Conservation (phyloP, 331 rosid genomes). For the Stylosanthes scabra region DNA sequence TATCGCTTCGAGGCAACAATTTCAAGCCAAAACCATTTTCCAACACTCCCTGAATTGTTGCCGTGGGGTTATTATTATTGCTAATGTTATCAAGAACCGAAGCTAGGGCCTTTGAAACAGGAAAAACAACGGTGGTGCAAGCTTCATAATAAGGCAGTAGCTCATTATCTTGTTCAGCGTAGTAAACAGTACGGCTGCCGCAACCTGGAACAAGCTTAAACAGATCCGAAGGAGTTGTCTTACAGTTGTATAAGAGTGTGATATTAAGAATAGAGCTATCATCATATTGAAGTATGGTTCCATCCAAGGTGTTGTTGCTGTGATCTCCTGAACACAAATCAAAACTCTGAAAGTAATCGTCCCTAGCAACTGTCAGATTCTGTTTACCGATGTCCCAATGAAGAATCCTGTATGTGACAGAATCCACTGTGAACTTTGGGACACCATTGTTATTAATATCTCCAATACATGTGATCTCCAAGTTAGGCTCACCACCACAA, state of each 20-base stretch:
- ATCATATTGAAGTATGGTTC: conserved; percentile 8
- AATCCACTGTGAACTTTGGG: conserved; percentile 18
- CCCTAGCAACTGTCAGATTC: conserved; percentile 52
- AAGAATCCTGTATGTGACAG: conserved; percentile 40
- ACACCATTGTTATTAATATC: fast-evolving
- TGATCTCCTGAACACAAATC: not conserved
- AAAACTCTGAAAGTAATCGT: conserved; percentile 32
- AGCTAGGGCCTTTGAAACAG: not conserved
- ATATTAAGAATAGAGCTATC: not conserved
- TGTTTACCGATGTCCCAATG: fast-evolving
- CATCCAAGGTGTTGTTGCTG: conserved; percentile 6
- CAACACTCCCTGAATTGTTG: not conserved
- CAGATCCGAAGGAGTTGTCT: fast-evolving
- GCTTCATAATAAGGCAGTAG: not conserved
- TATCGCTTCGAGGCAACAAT: conserved; percentile 45
- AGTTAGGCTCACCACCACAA: conserved; percentile 60
- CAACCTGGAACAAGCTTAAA: not conserved
- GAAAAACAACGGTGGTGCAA: not conserved
- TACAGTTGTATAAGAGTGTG: conserved; percentile 38
- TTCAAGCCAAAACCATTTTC: conserved; percentile 38
- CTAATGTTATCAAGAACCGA: fast-evolving
- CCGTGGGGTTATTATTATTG: not conserved
- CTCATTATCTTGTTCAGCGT: not conserved
- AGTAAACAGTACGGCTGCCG: not conserved
- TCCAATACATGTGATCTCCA: conserved; percentile 44